Conservation (phyloP, 140 eudicot genomes). For the Stevia rebaudiana region DNA sequence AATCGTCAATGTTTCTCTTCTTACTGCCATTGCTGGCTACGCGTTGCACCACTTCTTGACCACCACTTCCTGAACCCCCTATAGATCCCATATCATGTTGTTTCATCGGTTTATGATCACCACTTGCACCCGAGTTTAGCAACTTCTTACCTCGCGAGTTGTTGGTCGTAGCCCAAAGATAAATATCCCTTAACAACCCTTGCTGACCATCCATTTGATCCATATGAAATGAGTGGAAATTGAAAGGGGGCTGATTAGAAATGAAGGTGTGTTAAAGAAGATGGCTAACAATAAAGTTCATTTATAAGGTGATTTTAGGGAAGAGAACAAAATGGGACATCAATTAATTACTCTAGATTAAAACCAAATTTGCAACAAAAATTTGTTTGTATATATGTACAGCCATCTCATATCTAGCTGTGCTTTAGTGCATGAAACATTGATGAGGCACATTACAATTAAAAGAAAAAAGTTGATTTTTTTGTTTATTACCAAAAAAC, state of each 20-base stretch:
- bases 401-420: constrained; percentile 1
- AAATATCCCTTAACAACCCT: background rate
- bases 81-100: background rate
- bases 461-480: background rate
- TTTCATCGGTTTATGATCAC: constrained; percentile 11
- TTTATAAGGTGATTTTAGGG: constrained; percentile 7
- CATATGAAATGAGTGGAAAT: background rate
- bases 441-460: background rate
- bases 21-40: background rate
- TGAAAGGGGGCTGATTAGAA: no score
- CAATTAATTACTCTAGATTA: background rate
- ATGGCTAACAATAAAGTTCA: constrained; percentile 2
- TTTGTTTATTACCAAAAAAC: no score
- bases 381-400: constrained; percentile 1
- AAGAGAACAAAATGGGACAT: background rate
- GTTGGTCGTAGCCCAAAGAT: background rate
- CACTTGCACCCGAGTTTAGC: background rate
- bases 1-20: background rate
- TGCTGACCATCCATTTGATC: background rate
- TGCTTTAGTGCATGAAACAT: background rate
- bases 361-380: background rate
- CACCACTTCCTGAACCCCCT: background rate
- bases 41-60: background rate
- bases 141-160: background rate
- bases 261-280: constrained; percentile 7